Conservation (phyloP, 345 rosid species). For the Sisymbrium irio region DNA sequence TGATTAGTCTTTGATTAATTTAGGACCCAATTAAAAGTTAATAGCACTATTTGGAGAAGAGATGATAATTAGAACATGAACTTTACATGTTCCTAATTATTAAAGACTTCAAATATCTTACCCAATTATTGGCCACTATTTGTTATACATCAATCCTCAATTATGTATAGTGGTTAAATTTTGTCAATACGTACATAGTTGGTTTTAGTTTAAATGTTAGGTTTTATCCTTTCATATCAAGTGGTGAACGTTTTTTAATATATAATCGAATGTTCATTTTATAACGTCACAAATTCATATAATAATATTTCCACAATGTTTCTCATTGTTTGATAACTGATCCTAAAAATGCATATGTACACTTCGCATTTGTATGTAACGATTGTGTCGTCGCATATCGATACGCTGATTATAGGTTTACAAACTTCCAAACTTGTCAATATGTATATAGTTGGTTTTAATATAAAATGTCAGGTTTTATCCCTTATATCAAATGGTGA, state of each 20-base stretch:
- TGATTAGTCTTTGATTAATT: conserved; percentile 20
- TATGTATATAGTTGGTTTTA: conserved; percentile 18
- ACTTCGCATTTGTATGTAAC: neutral
- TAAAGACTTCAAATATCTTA: conserved; percentile 19
- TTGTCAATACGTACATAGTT: conserved; percentile 28
- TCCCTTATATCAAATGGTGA: neutral
- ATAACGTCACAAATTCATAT: neutral
- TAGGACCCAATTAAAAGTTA: conserved; percentile 25
- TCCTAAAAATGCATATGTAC: neutral
- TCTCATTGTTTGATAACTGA: neutral
- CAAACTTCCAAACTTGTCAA: neutral
- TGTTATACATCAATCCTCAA: conserved; percentile 25
- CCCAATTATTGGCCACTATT: conserved; percentile 30
- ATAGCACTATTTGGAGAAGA: conserved; percentile 13
- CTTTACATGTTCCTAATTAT: conserved; percentile 27
- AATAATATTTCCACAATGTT: neutral
- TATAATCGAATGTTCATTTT: neutral
- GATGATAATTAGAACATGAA: conserved; percentile 22
- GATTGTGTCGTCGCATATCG: neutral
- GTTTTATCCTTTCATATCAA: conserved; percentile 9
- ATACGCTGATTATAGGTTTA: neutral
- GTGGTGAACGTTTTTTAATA: neutral
- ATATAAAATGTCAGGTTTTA: neutral
- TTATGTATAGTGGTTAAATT: conserved; percentile 21
- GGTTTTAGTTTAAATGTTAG: conserved; percentile 15